Base-by-base conservation (phyloP, 371 early-diverging fungal species). In the Fennellomyces sp. region DNA sequence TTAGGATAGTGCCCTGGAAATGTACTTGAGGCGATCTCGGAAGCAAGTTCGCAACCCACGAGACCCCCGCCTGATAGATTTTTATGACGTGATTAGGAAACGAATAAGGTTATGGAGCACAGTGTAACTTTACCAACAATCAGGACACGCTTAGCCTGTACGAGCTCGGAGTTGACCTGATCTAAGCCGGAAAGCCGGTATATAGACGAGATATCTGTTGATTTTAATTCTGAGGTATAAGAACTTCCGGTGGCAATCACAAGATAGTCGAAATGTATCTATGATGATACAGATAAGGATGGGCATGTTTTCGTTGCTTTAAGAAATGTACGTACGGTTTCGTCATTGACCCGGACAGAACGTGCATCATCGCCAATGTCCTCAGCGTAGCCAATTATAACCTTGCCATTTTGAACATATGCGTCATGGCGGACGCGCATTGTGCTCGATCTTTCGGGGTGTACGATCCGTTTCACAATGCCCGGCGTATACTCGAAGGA, bases 181-280 rank as follows among this genome's bases (percentile, higher is more conserved):
- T 66, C 57, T 2, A 72, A n/a, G 7, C 69, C 69, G n/a, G 65
- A 58, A 6, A 66, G 29, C 27, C 79, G 63, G 38, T 81, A 81
- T 2, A 72, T 21, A 1, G 75, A 58, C 0, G 81, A 78, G 1
- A 72, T 56, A 41, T 78, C 76, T n/a, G 69, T 69, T 2, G 79
- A 74, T 48, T 78, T 80, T n/a, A 82, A 68, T 27, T 78, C 78
- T 10, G 69, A 69, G 15, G 79, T 75, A 64, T 87, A 87, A 5
- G 71, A 66, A 31, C 86, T 83, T 1, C 93, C 93, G 0, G 89
- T 87, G 17, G 87, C 86, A 21, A 93, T 69, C 1, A 88, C 82
- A 39, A 89, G 66, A 64, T 90, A 90, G 64, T 93, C 88, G 42
- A 60, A 60, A 33, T 31, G 33, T 29, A 52, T 52, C 52, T 52